Conservation (phyloP, 1,284 basidiomycete genomes). For the Porogramme epimiltina region DNA sequence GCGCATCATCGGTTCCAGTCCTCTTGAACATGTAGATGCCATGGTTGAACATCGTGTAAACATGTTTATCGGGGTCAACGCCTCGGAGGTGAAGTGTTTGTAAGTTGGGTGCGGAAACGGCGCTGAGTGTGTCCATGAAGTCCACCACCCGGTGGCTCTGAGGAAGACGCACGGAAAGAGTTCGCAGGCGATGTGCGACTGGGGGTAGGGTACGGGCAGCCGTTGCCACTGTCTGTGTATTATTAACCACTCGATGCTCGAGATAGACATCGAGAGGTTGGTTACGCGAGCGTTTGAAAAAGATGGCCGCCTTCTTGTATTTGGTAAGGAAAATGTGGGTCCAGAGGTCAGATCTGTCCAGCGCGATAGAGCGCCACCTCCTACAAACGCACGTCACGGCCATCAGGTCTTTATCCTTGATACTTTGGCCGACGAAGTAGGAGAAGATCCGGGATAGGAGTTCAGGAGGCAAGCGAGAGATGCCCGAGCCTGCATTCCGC, state of each 20-base stretch:
- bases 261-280: not conserved
- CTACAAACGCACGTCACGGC: not conserved
- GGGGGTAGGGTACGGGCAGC: not conserved
- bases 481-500: not conserved
- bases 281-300: not conserved
- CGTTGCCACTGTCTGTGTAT: too few relatives aligned
- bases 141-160: not conserved
- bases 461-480: not conserved
- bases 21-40: not conserved
- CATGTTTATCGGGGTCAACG: not conserved
- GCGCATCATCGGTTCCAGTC: not conserved
- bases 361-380: not conserved
- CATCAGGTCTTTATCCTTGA: not conserved
- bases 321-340: not conserved
- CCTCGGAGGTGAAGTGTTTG: not conserved
- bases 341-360: not conserved
- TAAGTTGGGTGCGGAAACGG: not conserved
- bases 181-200: not conserved
- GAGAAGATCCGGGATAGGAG: not conserved
- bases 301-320: not conserved
- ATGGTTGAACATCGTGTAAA: not conserved
- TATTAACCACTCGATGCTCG: not conserved
- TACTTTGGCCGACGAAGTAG: not conserved
- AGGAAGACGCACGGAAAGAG: not conserved
- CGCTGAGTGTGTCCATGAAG: not conserved